Base-by-base conservation (phyloP, 352 stramenopile species). In the Phytophthora citrophthora region DNA sequence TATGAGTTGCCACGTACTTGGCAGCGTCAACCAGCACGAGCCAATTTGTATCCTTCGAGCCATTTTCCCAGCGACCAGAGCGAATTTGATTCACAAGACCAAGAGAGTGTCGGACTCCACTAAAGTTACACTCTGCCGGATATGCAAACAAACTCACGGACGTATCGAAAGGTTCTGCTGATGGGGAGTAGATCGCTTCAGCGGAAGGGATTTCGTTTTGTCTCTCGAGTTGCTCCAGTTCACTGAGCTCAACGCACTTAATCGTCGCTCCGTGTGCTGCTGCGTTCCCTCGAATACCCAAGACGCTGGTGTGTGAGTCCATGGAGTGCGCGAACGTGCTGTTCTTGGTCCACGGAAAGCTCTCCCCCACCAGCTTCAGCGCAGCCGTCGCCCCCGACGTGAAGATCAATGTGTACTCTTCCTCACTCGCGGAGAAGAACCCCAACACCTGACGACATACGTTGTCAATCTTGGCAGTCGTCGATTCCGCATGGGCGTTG, bases 341-440 rank as follows among this genome's bases (percentile, higher is more conserved):
- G 13, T 69, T 50, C 1, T 61, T 13, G 2, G 53, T 78, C 77
- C 84, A 97, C 2, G 88, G 85, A 58, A 97, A 95, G 48, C 72
- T 83, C 50, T 96, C 88, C 18, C 86, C 89, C 0, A 95, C 74
- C 27, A 95, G 64, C 55, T 97, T 95, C 12, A 97, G 68, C 23
- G 79, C 77, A 4, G 83, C 80, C 2, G 89, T 97, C 10, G 89
- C 82, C 2, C 89, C 89, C 4, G 86, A 91, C 10, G 89, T 97
- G 70, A 97, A 96, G 16, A 97, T 73, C 13, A 97, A 52, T 36
- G 79, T 70, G 63, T 94, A 94, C 27, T 94, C 77, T 31, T 87
- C 68, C n/a, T 88, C 77, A 13, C 60, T 74, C 2, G 84, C 81
- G 23, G 76, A 68, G 64, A 95, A 93, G 61, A 94, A 91, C 7